Percentiles rank a stretch among this genome's conserved stretches.
Conservation (phyloP, 2,329 filamentous ascomycete species). For the Hymenotorrendiella dingleyae region DNA sequence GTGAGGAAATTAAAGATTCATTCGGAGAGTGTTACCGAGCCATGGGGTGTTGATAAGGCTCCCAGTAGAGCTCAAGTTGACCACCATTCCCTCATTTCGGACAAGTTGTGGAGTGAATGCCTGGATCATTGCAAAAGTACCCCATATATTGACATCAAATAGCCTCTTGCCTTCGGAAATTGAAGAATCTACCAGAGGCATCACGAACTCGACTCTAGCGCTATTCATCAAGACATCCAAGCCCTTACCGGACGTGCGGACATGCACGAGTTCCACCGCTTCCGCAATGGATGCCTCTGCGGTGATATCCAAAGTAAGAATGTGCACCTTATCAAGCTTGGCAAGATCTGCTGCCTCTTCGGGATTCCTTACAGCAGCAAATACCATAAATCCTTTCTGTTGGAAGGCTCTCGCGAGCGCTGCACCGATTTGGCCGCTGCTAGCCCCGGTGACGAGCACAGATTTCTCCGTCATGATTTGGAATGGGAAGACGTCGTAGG, state of each 20-base stretch:
- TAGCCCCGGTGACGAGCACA: conserved; percentile 5
- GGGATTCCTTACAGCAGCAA: conserved; percentile 1
- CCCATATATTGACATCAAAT: conserved; percentile 11
- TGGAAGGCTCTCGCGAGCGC: conserved; percentile 5
- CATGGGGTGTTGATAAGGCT: conserved; percentile 6
- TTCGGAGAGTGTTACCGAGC: background rate
- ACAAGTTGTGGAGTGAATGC: conserved; percentile 25
- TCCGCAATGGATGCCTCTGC: background rate
- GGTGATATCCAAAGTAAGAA: background rate
- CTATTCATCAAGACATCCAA: conserved; percentile 8
- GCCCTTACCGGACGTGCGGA: background rate
- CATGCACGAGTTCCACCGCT: conserved; percentile 1
- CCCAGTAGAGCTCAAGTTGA: conserved; percentile 22
- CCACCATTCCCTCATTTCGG: conserved; percentile 22
- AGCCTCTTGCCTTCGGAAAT: conserved; percentile 3
- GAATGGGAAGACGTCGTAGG: too few relatives aligned
- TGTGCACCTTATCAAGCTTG: background rate
- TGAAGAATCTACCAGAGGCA: conserved; percentile 6
- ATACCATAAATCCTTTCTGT: conserved; percentile 4
- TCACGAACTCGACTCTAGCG: conserved; percentile 7
- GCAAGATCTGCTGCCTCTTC: background rate
- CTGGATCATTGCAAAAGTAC: conserved; percentile 21
- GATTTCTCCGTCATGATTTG: background rate
- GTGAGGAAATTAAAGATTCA: background rate
- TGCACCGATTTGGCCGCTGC: conserved; percentile 3